These are phyloP conservation scores for Sequoiadendron giganteum DNA, from an alignment of 75 land plant genomes.

Conservation along the genomic window DNA sequence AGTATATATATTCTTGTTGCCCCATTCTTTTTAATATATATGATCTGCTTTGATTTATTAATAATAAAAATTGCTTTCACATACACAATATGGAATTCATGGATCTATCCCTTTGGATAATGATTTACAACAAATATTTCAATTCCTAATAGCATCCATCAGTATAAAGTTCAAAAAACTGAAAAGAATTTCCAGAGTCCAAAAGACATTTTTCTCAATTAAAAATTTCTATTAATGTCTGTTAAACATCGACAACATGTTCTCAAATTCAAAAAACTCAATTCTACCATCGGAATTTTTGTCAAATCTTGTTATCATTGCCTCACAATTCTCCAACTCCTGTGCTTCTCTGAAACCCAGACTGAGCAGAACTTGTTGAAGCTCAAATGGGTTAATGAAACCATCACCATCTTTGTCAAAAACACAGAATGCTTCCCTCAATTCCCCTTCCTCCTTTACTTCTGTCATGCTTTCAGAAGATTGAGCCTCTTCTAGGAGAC, in stretches of 20 bases:
- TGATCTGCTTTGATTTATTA: too few species aligned
- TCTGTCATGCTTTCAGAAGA: constrained; percentile 12
- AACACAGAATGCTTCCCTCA: constrained; percentile 25
- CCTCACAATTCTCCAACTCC: constrained; percentile 17
- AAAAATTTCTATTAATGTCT: not conserved
- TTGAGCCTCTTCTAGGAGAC: not conserved
- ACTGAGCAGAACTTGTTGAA: constrained; percentile 26
- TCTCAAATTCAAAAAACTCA: constrained; percentile 41
- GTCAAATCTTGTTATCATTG: constrained; percentile 34
- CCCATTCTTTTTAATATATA: too few species aligned
- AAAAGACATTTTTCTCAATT: not conserved
- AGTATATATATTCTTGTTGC: too few species aligned
- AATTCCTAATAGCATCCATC: too few species aligned
- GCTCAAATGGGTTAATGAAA: constrained; percentile 20
- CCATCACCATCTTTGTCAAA: constrained; percentile 36
- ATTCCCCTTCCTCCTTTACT: constrained; percentile 19
- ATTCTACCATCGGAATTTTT: constrained; percentile 36
- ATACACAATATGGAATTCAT: too few species aligned
- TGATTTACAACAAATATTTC: too few species aligned
- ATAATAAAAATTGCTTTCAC: too few species aligned
- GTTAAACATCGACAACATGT: constrained; percentile 10
- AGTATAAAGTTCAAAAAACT: too few species aligned
- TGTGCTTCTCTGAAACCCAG: constrained; percentile 22
- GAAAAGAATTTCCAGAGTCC: not conserved
- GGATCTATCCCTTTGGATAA: too few species aligned